These are phyloP conservation scores for Ascomycota sp. DNA, from an alignment of 2,329 filamentous ascomycete genomes.

Conservation along the genomic window DNA sequence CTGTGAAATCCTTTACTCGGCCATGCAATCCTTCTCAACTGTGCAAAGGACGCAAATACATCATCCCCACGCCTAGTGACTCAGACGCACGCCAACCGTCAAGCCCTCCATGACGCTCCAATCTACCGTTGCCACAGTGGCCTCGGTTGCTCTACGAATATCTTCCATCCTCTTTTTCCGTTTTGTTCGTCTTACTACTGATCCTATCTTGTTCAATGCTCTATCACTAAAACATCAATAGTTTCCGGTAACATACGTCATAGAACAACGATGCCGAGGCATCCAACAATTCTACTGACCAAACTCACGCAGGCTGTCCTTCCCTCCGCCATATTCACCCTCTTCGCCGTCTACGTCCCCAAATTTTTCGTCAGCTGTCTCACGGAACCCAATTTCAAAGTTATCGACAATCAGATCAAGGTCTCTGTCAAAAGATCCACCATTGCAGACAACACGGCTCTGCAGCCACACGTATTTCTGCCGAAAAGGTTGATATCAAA, in stretches of 20 bases:
- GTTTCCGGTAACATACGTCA: constrained; percentile 14
- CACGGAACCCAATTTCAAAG: constrained; percentile 32
- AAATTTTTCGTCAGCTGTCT: constrained; percentile 40
- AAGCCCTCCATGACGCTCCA: constrained; percentile 7
- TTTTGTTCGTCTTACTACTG: constrained; percentile 10
- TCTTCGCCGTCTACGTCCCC: constrained; percentile 45
- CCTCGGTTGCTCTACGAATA: constrained; percentile 17
- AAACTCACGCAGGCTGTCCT: constrained; percentile 13
- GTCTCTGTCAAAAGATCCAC: constrained; percentile 29
- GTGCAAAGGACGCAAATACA: too few relatives aligned
- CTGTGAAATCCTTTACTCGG: too few relatives aligned
- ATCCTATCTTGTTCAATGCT: background rate
- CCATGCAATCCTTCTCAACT: too few relatives aligned
- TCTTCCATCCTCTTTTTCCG: constrained; percentile 16
- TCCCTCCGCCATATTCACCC: constrained; percentile 34
- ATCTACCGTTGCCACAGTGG: constrained; percentile 11
- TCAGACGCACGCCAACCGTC: background rate
- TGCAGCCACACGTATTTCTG: constrained; percentile 16
- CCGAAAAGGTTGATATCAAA: constrained; percentile 35
- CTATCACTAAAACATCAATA: constrained; percentile 5
- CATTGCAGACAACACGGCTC: constrained; percentile 7
- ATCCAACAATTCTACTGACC: too few relatives aligned
- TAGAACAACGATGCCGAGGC: too few relatives aligned
- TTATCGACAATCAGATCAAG: constrained; percentile 41
- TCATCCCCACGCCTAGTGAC: too few relatives aligned